Conservation (phyloP, 805 yeast species). For the Wickerhamomyces silvicola region DNA sequence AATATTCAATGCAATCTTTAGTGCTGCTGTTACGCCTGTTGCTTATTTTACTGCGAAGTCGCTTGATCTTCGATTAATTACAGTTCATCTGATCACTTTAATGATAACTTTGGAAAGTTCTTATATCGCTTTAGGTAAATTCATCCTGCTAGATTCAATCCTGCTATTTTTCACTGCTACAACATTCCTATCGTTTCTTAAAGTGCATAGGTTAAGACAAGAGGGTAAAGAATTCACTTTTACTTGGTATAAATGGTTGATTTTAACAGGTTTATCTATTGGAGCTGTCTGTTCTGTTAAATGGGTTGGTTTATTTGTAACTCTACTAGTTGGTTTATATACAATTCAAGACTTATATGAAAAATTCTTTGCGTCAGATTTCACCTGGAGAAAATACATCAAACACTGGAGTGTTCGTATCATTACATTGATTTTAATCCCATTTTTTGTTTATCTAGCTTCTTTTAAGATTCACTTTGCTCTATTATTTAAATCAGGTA, state of each 20-base stretch:
- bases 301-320: conserved; percentile 77
- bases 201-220: conserved; percentile 42
- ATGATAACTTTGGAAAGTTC: conserved; percentile 64
- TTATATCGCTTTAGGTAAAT: conserved; percentile 64
- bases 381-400: conserved; percentile 31
- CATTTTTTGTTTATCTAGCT: conserved; percentile 58
- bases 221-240: conserved; percentile 30
- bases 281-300: conserved; percentile 83
- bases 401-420: conserved; percentile 73
- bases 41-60: conserved; percentile 66
- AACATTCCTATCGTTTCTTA: conserved; percentile 55
- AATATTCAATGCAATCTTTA: conserved; percentile 61
- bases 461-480: conserved; percentile 80
- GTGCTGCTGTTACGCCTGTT: conserved; percentile 60
- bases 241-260: conserved; percentile 48
- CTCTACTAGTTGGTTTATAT: conserved; percentile 54
- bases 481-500: conserved; percentile 72
- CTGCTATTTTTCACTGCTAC: conserved; percentile 68
- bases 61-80: conserved; percentile 42
- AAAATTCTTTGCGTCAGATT: conserved; percentile 28
- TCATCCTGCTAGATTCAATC: conserved; percentile 73
- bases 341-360: conserved; percentile 46
- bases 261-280: conserved; percentile 56
- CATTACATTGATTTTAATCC: conserved; percentile 60
- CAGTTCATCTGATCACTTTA: conserved; percentile 55